Evolutionary conservation across 768 basidiomycete species (phyloP).

Genomic region (Podaxis sp.): DNA sequence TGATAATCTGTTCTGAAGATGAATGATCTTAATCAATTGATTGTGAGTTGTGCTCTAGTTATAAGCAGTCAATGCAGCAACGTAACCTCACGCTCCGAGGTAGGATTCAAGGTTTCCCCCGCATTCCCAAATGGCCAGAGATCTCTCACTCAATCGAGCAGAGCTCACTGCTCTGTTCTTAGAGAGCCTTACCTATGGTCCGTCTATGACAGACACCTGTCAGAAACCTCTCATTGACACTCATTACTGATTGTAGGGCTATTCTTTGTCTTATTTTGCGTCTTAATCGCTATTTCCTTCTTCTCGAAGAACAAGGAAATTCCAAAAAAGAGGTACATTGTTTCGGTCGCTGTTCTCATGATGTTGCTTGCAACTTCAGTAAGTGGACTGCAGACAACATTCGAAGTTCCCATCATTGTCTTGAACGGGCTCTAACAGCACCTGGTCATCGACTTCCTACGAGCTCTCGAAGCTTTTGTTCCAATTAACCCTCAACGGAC

Average conservation of each 20-base stretch:
- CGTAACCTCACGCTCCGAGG: neutral
- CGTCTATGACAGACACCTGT: neutral
- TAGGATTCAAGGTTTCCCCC: too few species aligned
- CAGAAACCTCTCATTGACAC: neutral
- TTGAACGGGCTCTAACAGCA: neutral
- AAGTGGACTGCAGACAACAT: neutral
- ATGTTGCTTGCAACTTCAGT: slow-evolving; percentile 8
- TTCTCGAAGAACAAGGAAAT: neutral
- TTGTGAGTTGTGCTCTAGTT: neutral
- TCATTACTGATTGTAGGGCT: neutral
- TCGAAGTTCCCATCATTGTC: neutral
- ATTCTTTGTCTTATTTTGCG: slow-evolving; percentile 6
- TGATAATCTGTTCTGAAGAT: neutral
- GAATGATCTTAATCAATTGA: neutral
- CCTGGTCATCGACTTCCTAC: slow-evolving; percentile 10
- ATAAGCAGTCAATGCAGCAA: neutral
- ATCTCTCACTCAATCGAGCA: neutral
- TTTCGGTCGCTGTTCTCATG: slow-evolving; percentile 6
- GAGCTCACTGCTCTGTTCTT: slow-evolving; percentile 9
- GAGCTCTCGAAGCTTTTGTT: slow-evolving; percentile 7
- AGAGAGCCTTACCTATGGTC: slow-evolving; percentile 12
- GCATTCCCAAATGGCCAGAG: neutral
- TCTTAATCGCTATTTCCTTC: slow-evolving; percentile 2
- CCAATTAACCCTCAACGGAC: neutral
- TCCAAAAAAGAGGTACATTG: slow-evolving; percentile 2